phyloP scores from a whole-genome alignment of 352 stramenopile species.

The Phytophthora hibernalis region DNA sequence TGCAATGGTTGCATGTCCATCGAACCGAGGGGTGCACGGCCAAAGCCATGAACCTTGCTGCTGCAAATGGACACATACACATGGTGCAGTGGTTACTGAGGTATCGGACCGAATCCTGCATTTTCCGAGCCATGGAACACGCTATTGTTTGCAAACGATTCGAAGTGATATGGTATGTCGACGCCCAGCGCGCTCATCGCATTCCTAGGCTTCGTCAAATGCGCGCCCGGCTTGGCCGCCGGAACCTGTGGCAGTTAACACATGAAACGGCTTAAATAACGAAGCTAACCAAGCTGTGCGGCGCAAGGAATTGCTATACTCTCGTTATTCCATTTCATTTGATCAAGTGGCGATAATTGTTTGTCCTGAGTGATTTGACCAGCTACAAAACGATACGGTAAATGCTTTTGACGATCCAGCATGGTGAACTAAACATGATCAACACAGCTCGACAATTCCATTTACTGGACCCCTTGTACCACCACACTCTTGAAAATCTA shows the following conservation, averaged over 20 bases:
- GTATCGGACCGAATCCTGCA: background rate
- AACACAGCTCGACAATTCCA: constrained; percentile 47
- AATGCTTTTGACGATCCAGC: too few relatives aligned
- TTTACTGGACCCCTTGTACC: constrained; percentile 60
- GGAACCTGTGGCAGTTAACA: background rate
- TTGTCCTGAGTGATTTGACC: too few relatives aligned
- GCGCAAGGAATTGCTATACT: too few relatives aligned
- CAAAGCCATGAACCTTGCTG: background rate
- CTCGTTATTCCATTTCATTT: too few relatives aligned
- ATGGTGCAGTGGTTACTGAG: constrained; percentile 1
- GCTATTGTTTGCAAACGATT: background rate
- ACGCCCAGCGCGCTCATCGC: background rate
- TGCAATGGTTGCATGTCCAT: background rate
- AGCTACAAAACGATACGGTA: too few relatives aligned
- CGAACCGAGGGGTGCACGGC: background rate
- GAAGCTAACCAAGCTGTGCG: too few relatives aligned
- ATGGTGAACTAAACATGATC: too few relatives aligned
- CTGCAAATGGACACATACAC: background rate
- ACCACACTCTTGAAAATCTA: constrained; percentile 48
- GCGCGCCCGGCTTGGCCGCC: background rate
- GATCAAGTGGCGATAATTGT: too few relatives aligned
- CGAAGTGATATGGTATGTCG: constrained; percentile 5
- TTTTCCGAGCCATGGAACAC: background rate
- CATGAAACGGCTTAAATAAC: background rate
- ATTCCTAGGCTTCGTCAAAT: background rate